A percentile compares a stretch with the other conserved stretches of the same genome.
Conservation (phyloP, 441 rosid genomes). For the Corymbia citriodora region DNA sequence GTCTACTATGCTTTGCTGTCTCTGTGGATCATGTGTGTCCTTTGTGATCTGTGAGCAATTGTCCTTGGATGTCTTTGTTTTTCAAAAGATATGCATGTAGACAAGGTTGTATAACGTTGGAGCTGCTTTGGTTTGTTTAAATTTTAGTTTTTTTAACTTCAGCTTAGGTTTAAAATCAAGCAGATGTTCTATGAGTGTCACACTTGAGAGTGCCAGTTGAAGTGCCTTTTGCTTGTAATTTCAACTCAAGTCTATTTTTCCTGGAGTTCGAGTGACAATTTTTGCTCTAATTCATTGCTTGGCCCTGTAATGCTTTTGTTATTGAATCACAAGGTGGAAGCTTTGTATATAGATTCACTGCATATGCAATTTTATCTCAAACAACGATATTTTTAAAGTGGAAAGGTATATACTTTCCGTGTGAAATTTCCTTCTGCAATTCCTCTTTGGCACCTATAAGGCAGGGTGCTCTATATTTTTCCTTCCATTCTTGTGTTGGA, state of each 20-base stretch:
- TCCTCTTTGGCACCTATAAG: background rate
- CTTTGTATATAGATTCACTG: background rate
- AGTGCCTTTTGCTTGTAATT: background rate
- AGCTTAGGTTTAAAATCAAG: background rate
- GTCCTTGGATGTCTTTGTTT: background rate
- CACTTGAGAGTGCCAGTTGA: background rate
- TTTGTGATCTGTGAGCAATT: background rate
- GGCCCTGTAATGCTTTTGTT: background rate
- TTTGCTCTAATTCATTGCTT: background rate
- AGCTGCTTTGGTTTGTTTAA: background rate
- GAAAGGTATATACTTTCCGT: too few relatives aligned
- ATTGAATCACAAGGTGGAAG: background rate
- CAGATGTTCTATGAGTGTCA: background rate
- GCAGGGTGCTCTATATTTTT: background rate
- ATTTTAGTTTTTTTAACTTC: too few relatives aligned
- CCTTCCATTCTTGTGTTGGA: background rate
- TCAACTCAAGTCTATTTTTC: background rate
- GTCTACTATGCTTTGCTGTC: background rate
- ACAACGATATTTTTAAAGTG: background rate
- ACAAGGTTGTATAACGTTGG: background rate
- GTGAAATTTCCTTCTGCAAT: background rate
- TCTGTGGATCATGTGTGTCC: background rate
- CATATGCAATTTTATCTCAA: background rate
- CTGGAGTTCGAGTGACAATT: background rate
- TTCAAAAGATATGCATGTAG: background rate